These are phyloP conservation scores for Plectosphaerella cucumerina DNA, from an alignment of 2,329 filamentous ascomycete genomes.

Conservation along the genomic window DNA sequence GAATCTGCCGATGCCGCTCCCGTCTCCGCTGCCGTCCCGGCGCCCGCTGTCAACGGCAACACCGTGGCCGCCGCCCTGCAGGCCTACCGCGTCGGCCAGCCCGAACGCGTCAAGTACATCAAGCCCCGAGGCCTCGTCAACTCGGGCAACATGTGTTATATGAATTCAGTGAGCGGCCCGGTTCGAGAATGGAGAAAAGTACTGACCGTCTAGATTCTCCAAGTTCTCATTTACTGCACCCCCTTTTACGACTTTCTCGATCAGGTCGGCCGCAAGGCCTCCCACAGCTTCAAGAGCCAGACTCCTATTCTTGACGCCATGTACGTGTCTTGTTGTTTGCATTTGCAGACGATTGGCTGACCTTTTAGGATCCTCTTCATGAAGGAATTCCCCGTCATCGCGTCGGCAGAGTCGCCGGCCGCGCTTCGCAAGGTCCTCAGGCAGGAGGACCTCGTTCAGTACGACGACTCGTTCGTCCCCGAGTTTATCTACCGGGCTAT, in stretches of 20 bases:
- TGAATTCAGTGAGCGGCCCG: constrained; percentile 80
- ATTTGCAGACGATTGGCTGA: constrained; percentile 10
- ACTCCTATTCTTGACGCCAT: constrained; percentile 92
- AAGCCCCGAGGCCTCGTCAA: constrained; percentile 93
- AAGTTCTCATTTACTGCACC: constrained; percentile 89
- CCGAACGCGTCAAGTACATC: constrained; percentile 71
- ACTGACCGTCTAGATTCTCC: constrained; percentile 63
- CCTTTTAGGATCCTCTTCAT: constrained; percentile 82
- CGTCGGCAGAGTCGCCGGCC: constrained; percentile 70
- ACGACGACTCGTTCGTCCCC: constrained; percentile 85
- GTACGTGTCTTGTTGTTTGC: constrained; percentile 45
- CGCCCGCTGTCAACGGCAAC: constrained; percentile 21
- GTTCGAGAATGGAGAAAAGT: not conserved
- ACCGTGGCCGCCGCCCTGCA: constrained; percentile 74
- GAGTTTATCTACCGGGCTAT: constrained; percentile 96
- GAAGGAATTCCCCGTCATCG: constrained; percentile 83
- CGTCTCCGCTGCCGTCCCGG: constrained; percentile 8
- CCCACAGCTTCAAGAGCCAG: constrained; percentile 90
- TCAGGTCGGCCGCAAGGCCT: constrained; percentile 76
- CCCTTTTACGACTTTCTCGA: constrained; percentile 95
- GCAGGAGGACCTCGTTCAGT: constrained; percentile 79
- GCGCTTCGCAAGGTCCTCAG: constrained; percentile 72
- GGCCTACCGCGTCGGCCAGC: constrained; percentile 63
- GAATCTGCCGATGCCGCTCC: constrained; percentile 1
- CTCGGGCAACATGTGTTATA: constrained; percentile 99